These are phyloP conservation scores for Lecanoromycetidae sp. DNA, from an alignment of 2,329 filamentous ascomycete species.

Conservation along the genomic window DNA sequence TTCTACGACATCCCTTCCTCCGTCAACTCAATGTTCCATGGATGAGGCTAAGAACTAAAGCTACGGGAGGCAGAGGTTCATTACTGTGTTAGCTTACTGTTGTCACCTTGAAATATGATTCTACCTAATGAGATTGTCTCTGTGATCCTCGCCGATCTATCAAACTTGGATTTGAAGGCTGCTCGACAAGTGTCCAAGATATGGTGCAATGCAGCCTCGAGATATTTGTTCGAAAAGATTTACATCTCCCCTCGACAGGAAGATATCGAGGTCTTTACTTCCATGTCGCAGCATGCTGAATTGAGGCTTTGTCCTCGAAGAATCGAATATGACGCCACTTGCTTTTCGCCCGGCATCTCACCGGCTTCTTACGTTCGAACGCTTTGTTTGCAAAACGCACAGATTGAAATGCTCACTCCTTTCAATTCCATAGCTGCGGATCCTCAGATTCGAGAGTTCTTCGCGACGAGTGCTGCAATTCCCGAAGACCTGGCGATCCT, in stretches of 20 bases:
- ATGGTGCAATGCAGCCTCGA: background rate
- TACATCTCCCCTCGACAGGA: conserved; percentile 1
- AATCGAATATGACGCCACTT: background rate
- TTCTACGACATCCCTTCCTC: too few relatives aligned
- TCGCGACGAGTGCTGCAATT: background rate
- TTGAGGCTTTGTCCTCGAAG: background rate
- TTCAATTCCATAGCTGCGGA: background rate
- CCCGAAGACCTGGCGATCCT: background rate
- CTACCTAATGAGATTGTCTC: background rate
- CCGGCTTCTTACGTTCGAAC: background rate
- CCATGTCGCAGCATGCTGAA: background rate
- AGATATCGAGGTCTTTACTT: conserved; percentile 4
- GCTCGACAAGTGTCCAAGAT: background rate
- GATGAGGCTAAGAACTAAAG: too few relatives aligned
- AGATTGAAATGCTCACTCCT: too few relatives aligned
- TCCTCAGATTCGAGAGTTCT: background rate
- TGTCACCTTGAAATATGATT: background rate
- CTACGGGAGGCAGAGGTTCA: too few relatives aligned
- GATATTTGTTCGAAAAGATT: background rate
- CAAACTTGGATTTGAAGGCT: background rate
- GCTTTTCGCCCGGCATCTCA: background rate
- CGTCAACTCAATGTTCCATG: too few relatives aligned
- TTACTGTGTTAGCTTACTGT: too few relatives aligned
- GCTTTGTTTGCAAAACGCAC: too few relatives aligned
- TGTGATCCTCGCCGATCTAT: background rate